Conservation (phyloP, 495 filamentous ascomycete species). For the Hypoxylon lienhwacheense region DNA sequence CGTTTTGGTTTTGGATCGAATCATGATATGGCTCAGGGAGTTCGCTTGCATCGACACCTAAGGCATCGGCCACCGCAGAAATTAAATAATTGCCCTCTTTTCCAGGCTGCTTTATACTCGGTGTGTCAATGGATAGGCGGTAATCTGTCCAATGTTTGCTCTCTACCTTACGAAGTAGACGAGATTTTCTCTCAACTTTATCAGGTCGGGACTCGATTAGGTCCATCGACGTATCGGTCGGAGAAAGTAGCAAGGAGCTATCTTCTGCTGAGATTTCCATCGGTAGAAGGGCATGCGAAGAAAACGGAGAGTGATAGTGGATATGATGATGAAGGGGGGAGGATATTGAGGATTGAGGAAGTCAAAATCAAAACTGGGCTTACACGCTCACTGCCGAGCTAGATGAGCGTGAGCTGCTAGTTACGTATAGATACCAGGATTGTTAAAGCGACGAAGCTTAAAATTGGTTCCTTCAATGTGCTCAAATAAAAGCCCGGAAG, state of each 20-base stretch:
- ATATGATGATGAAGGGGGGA: background rate
- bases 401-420: too few species aligned
- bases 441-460: too few species aligned
- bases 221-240: slow-evolving; percentile 7
- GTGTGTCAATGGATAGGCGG: slow-evolving; percentile 8
- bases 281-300: background rate
- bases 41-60: slow-evolving; percentile 31
- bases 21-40: slow-evolving; percentile 28
- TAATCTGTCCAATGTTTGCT: slow-evolving; percentile 2
- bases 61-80: slow-evolving; percentile 33
- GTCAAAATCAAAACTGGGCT: background rate
- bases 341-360: background rate
- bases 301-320: background rate
- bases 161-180: background rate
- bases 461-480: too few species aligned
- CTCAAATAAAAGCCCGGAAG: too few species aligned
- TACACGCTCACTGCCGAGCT: background rate
- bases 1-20: background rate
- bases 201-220: slow-evolving; percentile 1
- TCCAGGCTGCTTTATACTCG: slow-evolving; percentile 1
- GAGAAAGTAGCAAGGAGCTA: slow-evolving; percentile 20
- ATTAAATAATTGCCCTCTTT: slow-evolving; percentile 15
- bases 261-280: slow-evolving; percentile 14
- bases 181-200: background rate
- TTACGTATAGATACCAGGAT: too few species aligned